Base-by-base conservation (phyloP, 495 filamentous ascomycete species). In the Friedmanniomyces simplex region DNA sequence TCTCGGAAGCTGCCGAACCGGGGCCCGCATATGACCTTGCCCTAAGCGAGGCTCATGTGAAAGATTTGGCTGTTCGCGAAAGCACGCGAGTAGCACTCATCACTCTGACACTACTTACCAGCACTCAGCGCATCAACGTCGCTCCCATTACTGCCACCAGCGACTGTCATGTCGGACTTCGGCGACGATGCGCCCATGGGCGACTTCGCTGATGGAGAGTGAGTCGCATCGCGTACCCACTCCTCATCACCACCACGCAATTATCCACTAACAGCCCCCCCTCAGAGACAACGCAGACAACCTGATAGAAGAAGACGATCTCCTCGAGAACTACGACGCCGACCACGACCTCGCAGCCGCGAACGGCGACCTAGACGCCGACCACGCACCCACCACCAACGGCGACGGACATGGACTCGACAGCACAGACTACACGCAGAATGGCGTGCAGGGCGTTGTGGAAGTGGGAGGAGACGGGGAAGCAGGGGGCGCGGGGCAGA, bases 161-260 rank as follows among this genome's bases (percentile, higher is more conserved):
- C 46, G 20, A 24, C 49, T 2, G 66, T 39, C 42, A 95, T 95
- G 89, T 94, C 88, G 68, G 89, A 95, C 74, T 89, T 84, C 73
- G 89, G 83, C 52, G 78, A 79, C 48, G 83, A 76, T 51, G 83
- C 86, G 66, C 74, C 76, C 28, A 75, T 77, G 55, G 73, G 79
- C 26, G 77, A 77, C 28, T 59, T 39, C 22, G 67, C 59, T 26
- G 64, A 61, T 12, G 63, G 52, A 11, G 67, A 68, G 62, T 66
- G 52, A 47, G 69, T 66, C 43, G 30, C 28, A 26, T 66, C 43
- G 30, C 28, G 20, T 24, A 49, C 30, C 12, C 7, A 20, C n/a
- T n/a, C n/a, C 20, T 14, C 18, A 34, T 24, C 49, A 25, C 43
- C 14, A 32, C 22, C 11, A 30, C 20, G 21, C 43, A 42, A 43